Percentiles rank a stretch among this genome's conserved stretches.
Evolutionary conservation across 2,329 filamentous ascomycete species (phyloP).

Genomic region (Harringtonia lauricola): DNA sequence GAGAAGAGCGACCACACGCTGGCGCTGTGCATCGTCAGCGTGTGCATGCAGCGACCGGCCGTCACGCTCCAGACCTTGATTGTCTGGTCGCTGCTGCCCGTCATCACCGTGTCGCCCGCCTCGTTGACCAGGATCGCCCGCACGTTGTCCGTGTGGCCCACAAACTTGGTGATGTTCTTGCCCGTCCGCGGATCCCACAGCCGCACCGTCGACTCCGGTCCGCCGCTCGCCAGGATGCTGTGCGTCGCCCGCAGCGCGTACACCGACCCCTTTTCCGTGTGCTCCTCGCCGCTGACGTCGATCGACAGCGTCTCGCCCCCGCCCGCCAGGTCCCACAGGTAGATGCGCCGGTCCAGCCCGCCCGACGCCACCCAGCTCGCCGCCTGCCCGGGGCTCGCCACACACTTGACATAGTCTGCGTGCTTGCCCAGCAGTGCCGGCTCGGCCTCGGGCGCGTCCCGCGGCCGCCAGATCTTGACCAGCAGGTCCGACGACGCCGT

Average conservation of each 20-base stretch:
- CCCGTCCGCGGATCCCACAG: constrained; percentile 82
- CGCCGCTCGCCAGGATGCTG: constrained; percentile 79
- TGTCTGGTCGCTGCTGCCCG: constrained; percentile 89
- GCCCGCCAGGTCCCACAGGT: constrained; percentile 86
- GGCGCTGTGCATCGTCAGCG: constrained; percentile 96
- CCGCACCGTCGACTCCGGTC: constrained; percentile 84
- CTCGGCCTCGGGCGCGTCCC: constrained; percentile 51
- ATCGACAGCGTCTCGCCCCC: constrained; percentile 80
- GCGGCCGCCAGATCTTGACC: constrained; percentile 84
- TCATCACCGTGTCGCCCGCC: constrained; percentile 82
- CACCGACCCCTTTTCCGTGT: constrained; percentile 82
- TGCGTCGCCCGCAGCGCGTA: constrained; percentile 78
- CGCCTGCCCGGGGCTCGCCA: constrained; percentile 58
- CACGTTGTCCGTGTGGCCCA: constrained; percentile 92
- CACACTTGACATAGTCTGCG: constrained; percentile 90
- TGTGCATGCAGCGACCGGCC: constrained; percentile 93
- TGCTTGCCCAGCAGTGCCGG: constrained; percentile 82
- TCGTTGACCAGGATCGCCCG: constrained; percentile 83
- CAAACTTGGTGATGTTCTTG: constrained; percentile 87
- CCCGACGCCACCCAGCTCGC: constrained; percentile 86
- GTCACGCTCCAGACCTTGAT: constrained; percentile 98
- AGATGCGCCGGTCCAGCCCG: constrained; percentile 84
- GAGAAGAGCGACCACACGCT: constrained; percentile 96
- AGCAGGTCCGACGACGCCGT: constrained; percentile 91
- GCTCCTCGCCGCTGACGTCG: constrained; percentile 72